Percentiles rank a stretch among this genome's conserved stretches.
Evolutionary conservation across 306 rosid genomes (phyloP).

Genomic region (Malus fusca): DNA sequence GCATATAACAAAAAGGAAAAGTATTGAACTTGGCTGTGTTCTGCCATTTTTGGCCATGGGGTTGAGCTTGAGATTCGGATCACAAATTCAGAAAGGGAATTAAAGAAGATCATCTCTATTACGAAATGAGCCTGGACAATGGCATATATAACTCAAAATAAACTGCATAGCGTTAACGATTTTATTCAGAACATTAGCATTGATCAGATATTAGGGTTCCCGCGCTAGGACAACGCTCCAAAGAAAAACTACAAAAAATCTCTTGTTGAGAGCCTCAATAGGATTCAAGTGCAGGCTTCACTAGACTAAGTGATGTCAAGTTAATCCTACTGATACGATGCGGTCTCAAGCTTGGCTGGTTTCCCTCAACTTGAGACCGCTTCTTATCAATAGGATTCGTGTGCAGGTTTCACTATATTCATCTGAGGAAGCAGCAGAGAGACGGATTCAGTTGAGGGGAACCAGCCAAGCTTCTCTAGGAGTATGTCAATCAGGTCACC

Average conservation of each 20-base stretch:
- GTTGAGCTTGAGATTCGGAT: background rate
- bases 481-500: slow-evolving; percentile 41
- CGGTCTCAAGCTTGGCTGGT: too few species aligned
- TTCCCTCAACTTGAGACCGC: background rate
- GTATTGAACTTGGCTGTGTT: too few species aligned
- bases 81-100: background rate
- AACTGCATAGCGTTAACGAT: background rate
- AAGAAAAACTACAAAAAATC: slow-evolving; percentile 5
- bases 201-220: background rate
- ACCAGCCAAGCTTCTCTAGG: slow-evolving; percentile 45
- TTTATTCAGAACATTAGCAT: background rate
- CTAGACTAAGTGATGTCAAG: background rate
- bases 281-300: slow-evolving; percentile 25
- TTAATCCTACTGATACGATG: too few species aligned
- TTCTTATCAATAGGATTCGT: slow-evolving; percentile 25
- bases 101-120: background rate
- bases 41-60: background rate
- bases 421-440: slow-evolving; percentile 20
- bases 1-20: too few species aligned
- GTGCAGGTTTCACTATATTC: slow-evolving; percentile 8
- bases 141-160: background rate
- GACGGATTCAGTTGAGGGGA: slow-evolving; percentile 20
- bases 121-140: background rate
- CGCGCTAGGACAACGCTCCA: background rate
- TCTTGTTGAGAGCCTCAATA: slow-evolving; percentile 12